Evolutionary conservation across 2,329 filamentous ascomycete genomes (phyloP), one percentile per base, ranked within the genome.

Genomic region (Arthroderma sp.): DNA sequence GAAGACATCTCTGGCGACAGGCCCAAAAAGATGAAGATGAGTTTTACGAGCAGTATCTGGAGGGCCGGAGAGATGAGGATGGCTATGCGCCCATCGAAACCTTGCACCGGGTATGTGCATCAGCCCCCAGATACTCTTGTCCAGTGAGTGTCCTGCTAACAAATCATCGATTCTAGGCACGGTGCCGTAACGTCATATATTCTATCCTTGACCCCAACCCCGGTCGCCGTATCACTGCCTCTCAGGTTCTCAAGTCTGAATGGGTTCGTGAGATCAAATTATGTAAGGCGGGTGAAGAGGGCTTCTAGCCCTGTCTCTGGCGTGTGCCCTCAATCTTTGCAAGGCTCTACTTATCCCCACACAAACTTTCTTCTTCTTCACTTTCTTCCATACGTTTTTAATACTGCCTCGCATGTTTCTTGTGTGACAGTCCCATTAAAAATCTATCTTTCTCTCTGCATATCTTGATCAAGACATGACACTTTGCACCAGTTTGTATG

Each of bases 211-310:
- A 98, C 60, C 91, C 91, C 29, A 95, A 94, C 61, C 87, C 91
- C 28, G 78, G 78, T 46, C 83, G 91, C 52, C 85, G 91, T 55
- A 89, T 98, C 61, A 95, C 87, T 29, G 89, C 91, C 47, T 89
- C 88, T 36, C 91, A 98, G 68, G 86, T 96, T 46, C 78, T 98
- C 57, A 94, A 94, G 66, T 96, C 89, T 4, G 91, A 98, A 70
- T 98, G 91, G 91, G 87, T 91, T 54, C 85, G 91, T 55, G 89
- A 95, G 65, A 95, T 96, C 66, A 94, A 88, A 68, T 75, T 96
- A 47, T 98, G 91, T 71, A 91, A 88, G 66, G 89, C 91, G 49
- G 91, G 89, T 54, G 85, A 96, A 67, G 88, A 96, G 73, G 91
- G 91, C 47, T 81, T 93, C 57, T 95, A 54, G 64, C 55, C 44